These are phyloP conservation scores for Trichoderma endophyticum DNA, from an alignment of 2,329 filamentous ascomycete genomes.

Conservation along the genomic window DNA sequence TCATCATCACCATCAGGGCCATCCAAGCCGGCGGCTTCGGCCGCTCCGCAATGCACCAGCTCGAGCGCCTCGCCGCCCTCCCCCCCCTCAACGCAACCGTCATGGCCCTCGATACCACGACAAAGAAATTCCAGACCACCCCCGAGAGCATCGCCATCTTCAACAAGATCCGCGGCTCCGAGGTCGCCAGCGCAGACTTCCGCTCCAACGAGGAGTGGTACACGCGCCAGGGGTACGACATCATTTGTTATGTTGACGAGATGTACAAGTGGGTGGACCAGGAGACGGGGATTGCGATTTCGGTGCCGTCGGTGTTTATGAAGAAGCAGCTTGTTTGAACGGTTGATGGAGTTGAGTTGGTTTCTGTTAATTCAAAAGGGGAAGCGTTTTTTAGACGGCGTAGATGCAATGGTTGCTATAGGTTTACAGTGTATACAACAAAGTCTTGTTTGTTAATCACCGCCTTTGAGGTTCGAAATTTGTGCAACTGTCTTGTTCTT, in stretches of 20 bases:
- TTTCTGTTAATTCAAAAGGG: background rate
- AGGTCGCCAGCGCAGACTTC: conserved; percentile 26
- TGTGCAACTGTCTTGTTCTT: background rate
- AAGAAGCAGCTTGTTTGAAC: conserved; percentile 24
- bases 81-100: conserved; percentile 33
- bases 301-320: conserved; percentile 25
- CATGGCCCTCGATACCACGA: conserved; percentile 37
- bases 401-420: background rate
- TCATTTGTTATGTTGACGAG: conserved; percentile 19
- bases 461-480: background rate
- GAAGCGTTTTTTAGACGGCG: background rate
- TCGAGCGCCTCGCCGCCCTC: conserved; percentile 32
- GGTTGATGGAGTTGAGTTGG: background rate
- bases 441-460: background rate
- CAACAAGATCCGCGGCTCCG: conserved; percentile 29
- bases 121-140: conserved; percentile 30
- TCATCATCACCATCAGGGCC: conserved; percentile 20
- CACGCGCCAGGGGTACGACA: conserved; percentile 27
- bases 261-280: conserved; percentile 23
- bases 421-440: background rate
- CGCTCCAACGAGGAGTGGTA: conserved; percentile 33
- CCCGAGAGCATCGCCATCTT: conserved; percentile 25
- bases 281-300: conserved; percentile 12
- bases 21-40: conserved; percentile 38
- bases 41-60: conserved; percentile 34